phyloP scores from a whole-genome alignment of 805 yeast genomes.

The Hanseniaspora meyeri region DNA sequence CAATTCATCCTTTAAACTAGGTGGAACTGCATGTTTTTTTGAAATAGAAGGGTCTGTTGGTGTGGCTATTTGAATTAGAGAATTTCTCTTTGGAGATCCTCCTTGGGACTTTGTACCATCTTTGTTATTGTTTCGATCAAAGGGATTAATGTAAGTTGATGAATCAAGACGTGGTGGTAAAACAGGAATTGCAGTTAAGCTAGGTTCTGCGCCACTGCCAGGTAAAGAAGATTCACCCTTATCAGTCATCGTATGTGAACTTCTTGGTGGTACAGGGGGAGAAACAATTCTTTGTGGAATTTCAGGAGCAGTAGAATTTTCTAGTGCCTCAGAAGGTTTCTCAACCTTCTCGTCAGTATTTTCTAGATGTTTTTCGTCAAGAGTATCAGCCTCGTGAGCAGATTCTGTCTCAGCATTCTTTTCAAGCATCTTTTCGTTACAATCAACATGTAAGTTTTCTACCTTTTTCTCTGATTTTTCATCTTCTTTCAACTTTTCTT shows the following conservation, averaged over 20 bases:
- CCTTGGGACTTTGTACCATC: background rate
- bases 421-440: background rate
- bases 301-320: background rate
- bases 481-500: background rate
- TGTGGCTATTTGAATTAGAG: constrained; percentile 1
- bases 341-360: background rate
- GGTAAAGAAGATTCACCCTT: background rate
- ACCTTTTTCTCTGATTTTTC: background rate
- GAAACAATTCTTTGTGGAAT: background rate
- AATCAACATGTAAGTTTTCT: background rate
- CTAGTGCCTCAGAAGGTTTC: too few species aligned
- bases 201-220: background rate
- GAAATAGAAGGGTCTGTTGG: background rate
- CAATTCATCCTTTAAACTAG: constrained; percentile 9
- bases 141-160: background rate
- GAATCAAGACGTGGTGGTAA: constrained; percentile 9
- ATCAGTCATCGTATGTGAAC: background rate
- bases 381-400: background rate
- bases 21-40: constrained; percentile 8
- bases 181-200: background rate
- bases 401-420: background rate
- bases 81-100: background rate
- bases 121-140: background rate
- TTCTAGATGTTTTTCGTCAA: too few species aligned
- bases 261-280: background rate